Percentiles rank a stretch among this genome's conserved stretches.
Evolutionary conservation across 495 filamentous ascomycete genomes (phyloP).

Genomic region (Penicillium fimorum): DNA sequence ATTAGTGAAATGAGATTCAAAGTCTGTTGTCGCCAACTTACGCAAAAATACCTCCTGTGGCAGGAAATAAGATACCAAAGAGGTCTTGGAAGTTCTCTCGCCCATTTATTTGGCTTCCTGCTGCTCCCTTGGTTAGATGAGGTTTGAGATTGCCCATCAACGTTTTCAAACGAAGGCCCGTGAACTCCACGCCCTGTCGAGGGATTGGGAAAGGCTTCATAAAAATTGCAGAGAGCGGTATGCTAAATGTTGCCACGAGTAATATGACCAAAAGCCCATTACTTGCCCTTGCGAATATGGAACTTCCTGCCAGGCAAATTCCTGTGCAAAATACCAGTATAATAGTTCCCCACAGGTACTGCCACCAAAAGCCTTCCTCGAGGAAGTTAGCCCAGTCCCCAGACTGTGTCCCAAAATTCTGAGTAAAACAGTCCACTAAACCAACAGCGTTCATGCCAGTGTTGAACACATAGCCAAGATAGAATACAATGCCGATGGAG

Average conservation of each 20-base stretch:
- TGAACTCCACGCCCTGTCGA: conserved; percentile 66
- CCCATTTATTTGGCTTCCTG: conserved; percentile 62
- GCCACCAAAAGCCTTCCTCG: conserved; percentile 71
- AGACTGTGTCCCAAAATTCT: conserved; percentile 65
- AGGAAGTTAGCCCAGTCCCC: conserved; percentile 62
- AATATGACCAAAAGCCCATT: conserved; percentile 75
- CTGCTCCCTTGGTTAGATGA: conserved; percentile 62
- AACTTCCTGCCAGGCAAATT: conserved; percentile 77
- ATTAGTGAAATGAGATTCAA: conserved; percentile 21
- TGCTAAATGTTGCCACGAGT: conserved; percentile 73
- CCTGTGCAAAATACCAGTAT: conserved; percentile 71
- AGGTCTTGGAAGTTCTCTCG: conserved; percentile 77
- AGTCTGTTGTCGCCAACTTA: conserved; percentile 31
- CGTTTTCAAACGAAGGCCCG: conserved; percentile 67
- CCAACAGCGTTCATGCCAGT: conserved; percentile 88
- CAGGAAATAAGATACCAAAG: conserved; percentile 85
- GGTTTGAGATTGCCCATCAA: conserved; percentile 71
- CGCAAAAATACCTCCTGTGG: conserved; percentile 73
- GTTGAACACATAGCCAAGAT: conserved; percentile 79
- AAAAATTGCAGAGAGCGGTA: conserved; percentile 71
- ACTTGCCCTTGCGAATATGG: conserved; percentile 76
- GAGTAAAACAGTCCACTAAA: conserved; percentile 75
- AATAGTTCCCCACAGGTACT: conserved; percentile 74
- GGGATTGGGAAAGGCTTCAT: conserved; percentile 63
- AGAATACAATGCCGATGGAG: conserved; percentile 89